phyloP scores from a whole-genome alignment of 2,329 filamentous ascomycete species.

The Exophiala sp. region DNA sequence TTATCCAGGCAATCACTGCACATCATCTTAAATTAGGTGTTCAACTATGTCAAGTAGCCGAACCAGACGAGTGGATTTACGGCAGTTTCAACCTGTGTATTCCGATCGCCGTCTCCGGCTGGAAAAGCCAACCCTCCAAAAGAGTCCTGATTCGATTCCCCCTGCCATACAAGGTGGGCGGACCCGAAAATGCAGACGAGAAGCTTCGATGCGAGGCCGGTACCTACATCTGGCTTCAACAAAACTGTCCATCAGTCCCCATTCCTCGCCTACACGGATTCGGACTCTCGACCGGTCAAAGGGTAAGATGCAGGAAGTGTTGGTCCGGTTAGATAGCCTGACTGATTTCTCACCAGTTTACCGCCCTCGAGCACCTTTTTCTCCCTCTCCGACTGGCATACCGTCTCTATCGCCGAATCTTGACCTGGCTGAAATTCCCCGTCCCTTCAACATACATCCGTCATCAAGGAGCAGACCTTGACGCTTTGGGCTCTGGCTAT shows the following conservation, averaged over 20 bases:
- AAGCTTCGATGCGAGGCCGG: constrained; percentile 31
- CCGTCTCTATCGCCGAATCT: constrained; percentile 1
- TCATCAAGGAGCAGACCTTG: constrained; percentile 5
- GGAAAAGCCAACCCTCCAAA: background rate
- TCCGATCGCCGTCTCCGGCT: constrained; percentile 22
- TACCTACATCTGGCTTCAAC: constrained; percentile 30
- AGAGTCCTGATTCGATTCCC: constrained; percentile 28
- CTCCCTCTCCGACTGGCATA: constrained; percentile 3
- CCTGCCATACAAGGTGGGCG: constrained; percentile 29
- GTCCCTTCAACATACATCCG: constrained; percentile 11
- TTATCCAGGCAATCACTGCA: constrained; percentile 7
- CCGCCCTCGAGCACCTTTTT: constrained; percentile 10
- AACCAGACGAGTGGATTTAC: constrained; percentile 27
- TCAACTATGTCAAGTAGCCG: constrained; percentile 19
- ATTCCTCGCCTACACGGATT: constrained; percentile 31
- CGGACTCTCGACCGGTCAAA: constrained; percentile 19
- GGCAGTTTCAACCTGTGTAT: constrained; percentile 33
- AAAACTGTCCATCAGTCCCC: constrained; percentile 25
- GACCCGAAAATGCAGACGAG: constrained; percentile 31
- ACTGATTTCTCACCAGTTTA: constrained; percentile 11
- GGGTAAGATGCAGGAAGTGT: constrained; percentile 5
- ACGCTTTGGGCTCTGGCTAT: constrained; percentile 15
- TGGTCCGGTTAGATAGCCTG: constrained; percentile 5
- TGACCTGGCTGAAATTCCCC: background rate
- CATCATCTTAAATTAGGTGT: constrained; percentile 2